Base-by-base conservation (phyloP, 768 basidiomycete species). In the Cystoderma amianthinum region DNA sequence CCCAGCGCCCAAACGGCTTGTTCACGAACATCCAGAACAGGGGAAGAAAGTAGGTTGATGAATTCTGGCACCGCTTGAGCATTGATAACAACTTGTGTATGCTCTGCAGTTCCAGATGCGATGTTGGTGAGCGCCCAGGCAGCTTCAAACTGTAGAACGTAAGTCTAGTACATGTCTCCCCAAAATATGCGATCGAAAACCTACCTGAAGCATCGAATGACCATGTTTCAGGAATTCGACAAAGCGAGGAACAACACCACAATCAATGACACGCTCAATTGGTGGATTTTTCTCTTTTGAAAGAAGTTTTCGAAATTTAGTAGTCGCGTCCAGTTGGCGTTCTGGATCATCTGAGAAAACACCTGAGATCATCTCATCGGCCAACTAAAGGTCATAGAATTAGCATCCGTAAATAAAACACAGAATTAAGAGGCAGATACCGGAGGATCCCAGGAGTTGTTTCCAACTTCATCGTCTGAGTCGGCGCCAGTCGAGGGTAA, bases 221-320 rank as follows among this genome's bases (percentile, higher is more conserved):
- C 84, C 84, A 28, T 65, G 74, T 51, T 78, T 74, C 50, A 99
- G 69, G 65, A 99, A 98, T 62, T 96, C 83, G 34, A 99, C 96
- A 52, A 99, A 98, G 44, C 95, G 88, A 46, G 91, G 87, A 28
- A 99, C 91, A 32, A 99, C 96, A 43, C 91, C 88, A 63, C 93
- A 96, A 53, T 93, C 90, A 61, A 95, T 98, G 51, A 99, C 96
- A 61, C 84, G 82, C 62, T 99, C 96, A 60, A 99, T 99, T 15
- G 95, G 96, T 36, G 96, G 96, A 61, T 97, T 99, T 72, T 94
- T 95, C 71, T 99, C 96, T 69, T 99, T 99, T 51, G 94, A 97
- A 48, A 99, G 79, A 30, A 99, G 76, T 68, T 97, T 99, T 55
- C 96, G 85, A 75, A 98, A 98, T 67, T 89, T 95, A 58, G 91